Evolutionary conservation across 2,329 filamentous ascomycete species (phyloP), one percentile per base, ranked within the genome.

Genomic region (Beauveria sp.): DNA sequence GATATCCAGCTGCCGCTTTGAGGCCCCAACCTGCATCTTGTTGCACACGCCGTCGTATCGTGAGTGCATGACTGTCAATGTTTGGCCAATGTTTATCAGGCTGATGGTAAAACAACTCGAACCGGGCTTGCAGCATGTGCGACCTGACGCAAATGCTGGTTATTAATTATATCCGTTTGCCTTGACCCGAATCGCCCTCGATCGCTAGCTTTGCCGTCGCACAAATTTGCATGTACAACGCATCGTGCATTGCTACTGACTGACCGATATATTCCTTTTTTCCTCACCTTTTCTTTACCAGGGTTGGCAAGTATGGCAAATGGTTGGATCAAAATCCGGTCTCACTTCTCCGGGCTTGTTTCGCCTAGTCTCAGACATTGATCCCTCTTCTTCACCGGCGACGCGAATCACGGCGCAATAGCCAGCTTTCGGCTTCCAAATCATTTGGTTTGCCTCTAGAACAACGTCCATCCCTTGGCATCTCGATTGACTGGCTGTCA

Each of bases 311-410:
- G 9, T 20, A 49, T 38, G 34, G 34, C 18, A 20, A 28, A 28
- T 38, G 34, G 12, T 5, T 20, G 20, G 40, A 38, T 56, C 24
- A 40, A 24, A 30, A 20, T 18, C 34, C 46, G 22, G 45, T 42
- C 45, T 34, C 18, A 43, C 54, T 18, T 47, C 24, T 47, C 20
- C 50, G 20, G 40, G 26, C 38, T 24, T 40, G n/a, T 40, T 59
- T 49, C 40, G 57, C 43, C 16, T 3, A 14, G 57, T 60, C 57
- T 60, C 57, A 60, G 57, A 60, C 57, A 52, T 47, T 24, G 40
- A 24, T 30, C 26, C 24, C 40, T 46, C 9, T 16, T 5, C 24
- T 10, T 12, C 14, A 18, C 47, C 16, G 22, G 28, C 30, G 22
- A 20, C 26, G 38, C 26, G 47, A 26, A 59, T 59, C 18, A 34